Percentiles rank a stretch among this genome's conserved stretches.
Conservation (phyloP, 345 rosid species). For the Camelina hispida region DNA sequence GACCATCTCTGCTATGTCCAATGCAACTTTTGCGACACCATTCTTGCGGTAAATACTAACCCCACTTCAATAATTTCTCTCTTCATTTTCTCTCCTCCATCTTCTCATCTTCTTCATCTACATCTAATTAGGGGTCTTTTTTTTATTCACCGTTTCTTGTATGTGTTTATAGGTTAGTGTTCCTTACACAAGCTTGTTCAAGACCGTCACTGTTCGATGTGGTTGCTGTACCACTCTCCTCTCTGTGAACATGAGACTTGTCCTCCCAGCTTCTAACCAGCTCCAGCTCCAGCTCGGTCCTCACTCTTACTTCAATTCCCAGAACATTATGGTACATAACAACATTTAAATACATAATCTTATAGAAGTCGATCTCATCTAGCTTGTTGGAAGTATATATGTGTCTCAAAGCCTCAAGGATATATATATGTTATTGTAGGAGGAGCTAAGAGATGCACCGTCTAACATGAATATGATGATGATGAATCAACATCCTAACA, state of each 20-base stretch:
- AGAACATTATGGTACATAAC: constrained; percentile 65
- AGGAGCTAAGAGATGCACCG: constrained; percentile 78
- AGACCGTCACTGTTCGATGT: constrained; percentile 93
- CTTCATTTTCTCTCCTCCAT: constrained; percentile 8
- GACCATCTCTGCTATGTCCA: constrained; percentile 99
- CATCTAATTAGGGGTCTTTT: neutral
- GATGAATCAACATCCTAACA: constrained; percentile 69
- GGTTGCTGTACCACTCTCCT: constrained; percentile 95
- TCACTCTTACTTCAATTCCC: constrained; percentile 77
- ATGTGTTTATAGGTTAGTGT: constrained; percentile 73
- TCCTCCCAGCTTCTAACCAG: constrained; percentile 77
- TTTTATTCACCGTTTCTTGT: neutral
- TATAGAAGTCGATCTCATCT: neutral
- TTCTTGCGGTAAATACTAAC: constrained; percentile 71
- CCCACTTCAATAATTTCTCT: neutral
- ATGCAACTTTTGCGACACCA: constrained; percentile 91
- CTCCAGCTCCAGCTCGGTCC: constrained; percentile 69
- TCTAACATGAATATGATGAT: constrained; percentile 67
- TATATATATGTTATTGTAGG: constrained; percentile 51
- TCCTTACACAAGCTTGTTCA: constrained; percentile 94
- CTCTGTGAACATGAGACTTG: constrained; percentile 75
- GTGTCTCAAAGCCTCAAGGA: neutral
- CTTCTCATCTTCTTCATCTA: constrained; percentile 12
- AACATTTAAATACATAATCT: constrained; percentile 1
- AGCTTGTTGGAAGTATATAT: neutral